Base-by-base conservation (phyloP, 2,329 filamentous ascomycete species). In the Talaromyces amestolkiae region DNA sequence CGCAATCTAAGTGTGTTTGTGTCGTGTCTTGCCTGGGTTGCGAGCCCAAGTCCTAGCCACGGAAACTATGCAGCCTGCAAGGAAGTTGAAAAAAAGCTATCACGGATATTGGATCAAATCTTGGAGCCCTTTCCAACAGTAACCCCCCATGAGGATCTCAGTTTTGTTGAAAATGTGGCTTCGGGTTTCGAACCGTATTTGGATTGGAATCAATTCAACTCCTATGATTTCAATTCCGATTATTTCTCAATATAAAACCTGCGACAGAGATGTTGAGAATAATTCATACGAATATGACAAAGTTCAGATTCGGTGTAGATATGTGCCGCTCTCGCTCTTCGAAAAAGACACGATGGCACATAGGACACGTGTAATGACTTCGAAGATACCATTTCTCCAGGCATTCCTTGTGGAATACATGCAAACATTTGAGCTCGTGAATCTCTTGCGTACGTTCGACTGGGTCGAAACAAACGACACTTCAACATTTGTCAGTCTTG, bases 321-420 rank as follows among this genome's bases (percentile, higher is more conserved):
- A 71, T 71, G 54, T 71, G 70, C 37, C 70, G 65, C 9, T 60
- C 54, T 33, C 33, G 53, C 51, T 76, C 73, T 56, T 73, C 68
- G 43, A 71, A 78, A 70, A 78, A 78, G 1, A 74, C 72, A 7
- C 73, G 68, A 47, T 78, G 75, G 56, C 77, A 79, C 33, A 78
- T 69, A 19, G 76, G 77, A 54, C 77, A 79, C 53, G 77, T 76
- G 63, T 72, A 78, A 56, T 79, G 77, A 67, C 77, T 73, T 13
- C 75, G 71, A 45, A 78, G 68, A 62, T 75, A 79, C 77, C 77
- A 79, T 65, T 75, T 77, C 47, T 79, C 77, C 27, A 79, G 67
- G 61, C 77, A 78, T 61, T 78, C 76, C 27, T 74, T 72, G 64
- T 79, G 77, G 62, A 79, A 79, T 19, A 79, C 76, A 62, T 79